Base-by-base conservation (phyloP, 208 protist species). In the Crithidia thermophila region DNA sequence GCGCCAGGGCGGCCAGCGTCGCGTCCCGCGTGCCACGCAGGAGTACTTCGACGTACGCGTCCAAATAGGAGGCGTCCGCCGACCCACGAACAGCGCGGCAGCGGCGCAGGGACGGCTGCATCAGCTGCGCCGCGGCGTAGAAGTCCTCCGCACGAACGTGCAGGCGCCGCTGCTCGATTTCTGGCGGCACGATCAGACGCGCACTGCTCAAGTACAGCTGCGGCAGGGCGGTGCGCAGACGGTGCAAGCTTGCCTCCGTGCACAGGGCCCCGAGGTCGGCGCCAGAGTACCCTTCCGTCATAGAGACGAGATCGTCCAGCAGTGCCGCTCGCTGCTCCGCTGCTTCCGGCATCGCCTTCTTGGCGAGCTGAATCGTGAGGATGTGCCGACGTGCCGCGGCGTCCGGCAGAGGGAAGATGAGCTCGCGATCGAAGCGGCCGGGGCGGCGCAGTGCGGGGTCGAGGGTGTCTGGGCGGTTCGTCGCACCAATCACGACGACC, bases 221-320 rank as follows among this genome's bases (percentile, higher is more conserved):
- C 34, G 90, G 90, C 31, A 95, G 61, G 3, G 79, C 72, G 9
- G 79, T 80, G 53, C 92, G 90, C 33, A 97, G 75, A 0, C 83
- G 79, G 56, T 91, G 74, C 14, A 95, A 72, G 25, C 81, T 76
- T 16, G 99, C 98, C 84, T 99, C 99, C n/a, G 96, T 99, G 82
- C 98, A 99, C 7, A 99, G 87, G 9, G 96, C 88, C 21, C 98
- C 97, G 28, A 99, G 65, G 88, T 99, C 99, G 1, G 99, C 98
- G 33, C 99, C 99, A 9, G 99, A 98, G 76, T 97, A 99, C 61
- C 98, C 98, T 75, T 99, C 98, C 45, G 98, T 99, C 45, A 76
- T 84, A 33, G 50, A 55, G 1, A 84, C 75, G 28, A 95, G 75
- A 43, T 91, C 87, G 5, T 72, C 51, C 88, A 88, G 98, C 93